Percentiles rank a stretch among this genome's conserved stretches.
phyloP scores from a whole-genome alignment of 257 asterid genomes.

The Parsonsia alboflavescens region DNA sequence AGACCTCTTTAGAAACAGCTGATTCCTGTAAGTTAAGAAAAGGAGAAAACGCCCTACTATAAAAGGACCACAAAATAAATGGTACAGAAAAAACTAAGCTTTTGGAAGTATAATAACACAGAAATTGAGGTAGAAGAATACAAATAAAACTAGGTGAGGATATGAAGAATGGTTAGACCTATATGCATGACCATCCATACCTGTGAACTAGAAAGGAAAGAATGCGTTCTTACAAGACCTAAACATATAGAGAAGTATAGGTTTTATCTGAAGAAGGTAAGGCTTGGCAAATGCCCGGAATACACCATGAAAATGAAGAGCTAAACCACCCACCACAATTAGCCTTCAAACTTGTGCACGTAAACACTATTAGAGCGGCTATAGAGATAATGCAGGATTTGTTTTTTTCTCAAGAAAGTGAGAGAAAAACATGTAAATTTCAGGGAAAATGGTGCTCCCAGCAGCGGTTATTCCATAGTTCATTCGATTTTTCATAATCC shows the following conservation, averaged over 20 bases:
- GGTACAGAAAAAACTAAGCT: neutral
- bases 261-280: neutral
- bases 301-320: neutral
- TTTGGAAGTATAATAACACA: neutral
- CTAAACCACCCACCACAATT: too few relatives aligned
- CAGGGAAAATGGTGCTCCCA: neutral
- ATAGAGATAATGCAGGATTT: neutral
- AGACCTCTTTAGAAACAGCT: conserved; percentile 5
- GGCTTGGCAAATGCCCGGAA: neutral
- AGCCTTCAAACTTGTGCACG: too few relatives aligned
- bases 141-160: neutral
- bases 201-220: neutral
- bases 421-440: neutral
- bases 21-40: conserved; percentile 13
- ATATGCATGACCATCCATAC: neutral
- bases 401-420: neutral
- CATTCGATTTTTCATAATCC: neutral
- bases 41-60: neutral
- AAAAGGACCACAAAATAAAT: neutral
- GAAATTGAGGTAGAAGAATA: neutral
- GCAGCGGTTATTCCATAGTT: neutral
- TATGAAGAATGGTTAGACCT: neutral
- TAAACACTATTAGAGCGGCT: too few relatives aligned
- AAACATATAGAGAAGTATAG: neutral
- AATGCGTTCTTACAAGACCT: neutral